Base-by-base conservation (phyloP, 106 monocot genomes). In the Gastrodia elata region DNA sequence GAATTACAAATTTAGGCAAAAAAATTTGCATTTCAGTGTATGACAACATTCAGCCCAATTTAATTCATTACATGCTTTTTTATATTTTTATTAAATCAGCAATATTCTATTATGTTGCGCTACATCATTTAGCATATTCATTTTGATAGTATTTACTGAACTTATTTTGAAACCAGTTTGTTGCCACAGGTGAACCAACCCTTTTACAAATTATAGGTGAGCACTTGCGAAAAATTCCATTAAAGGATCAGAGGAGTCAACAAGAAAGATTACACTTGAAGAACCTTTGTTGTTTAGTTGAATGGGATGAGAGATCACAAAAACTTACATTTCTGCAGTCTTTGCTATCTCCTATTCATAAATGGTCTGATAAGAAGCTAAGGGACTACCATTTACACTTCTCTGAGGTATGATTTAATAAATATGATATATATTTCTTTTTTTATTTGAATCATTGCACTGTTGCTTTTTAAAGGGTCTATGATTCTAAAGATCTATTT, bases 251-350 rank as follows among this genome's bases (percentile, higher is more conserved):
- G 61, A 81, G 89, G 37, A 84, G 96, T 64, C 87, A 92, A 68
- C 92, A 96, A 59, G 95, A 96, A 82, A 87, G 92, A 73, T 73
- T 96, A 71, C 87, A 96, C 71, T 82, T 96, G 78, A 92, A 96
- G 81, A 79, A 84, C 75, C 81, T 96, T 32, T 80, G 75, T 64
- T 92, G 85, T 68, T 82, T 84, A 46, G 80, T 90, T 76, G 84
- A 92, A 64, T 68, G 58, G 78, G 92, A 92, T 70, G 84, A 80
- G 27, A 82, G 87, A 36, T 74, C 74, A 71, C 81, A 84, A 56
- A 80, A 87, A 70, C 79, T 86, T 40, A 84, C 87, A 61, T 96
- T 96, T 76, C 78, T 96, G 39, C 84, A 88, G 76, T 84, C 92
- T 59, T 96, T 90, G 71, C 72, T 96, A 24, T 73, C 69, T 38